These are phyloP conservation scores for Tephrocybe sp. DNA, from an alignment of 768 basidiomycete species.

Conservation along the genomic window DNA sequence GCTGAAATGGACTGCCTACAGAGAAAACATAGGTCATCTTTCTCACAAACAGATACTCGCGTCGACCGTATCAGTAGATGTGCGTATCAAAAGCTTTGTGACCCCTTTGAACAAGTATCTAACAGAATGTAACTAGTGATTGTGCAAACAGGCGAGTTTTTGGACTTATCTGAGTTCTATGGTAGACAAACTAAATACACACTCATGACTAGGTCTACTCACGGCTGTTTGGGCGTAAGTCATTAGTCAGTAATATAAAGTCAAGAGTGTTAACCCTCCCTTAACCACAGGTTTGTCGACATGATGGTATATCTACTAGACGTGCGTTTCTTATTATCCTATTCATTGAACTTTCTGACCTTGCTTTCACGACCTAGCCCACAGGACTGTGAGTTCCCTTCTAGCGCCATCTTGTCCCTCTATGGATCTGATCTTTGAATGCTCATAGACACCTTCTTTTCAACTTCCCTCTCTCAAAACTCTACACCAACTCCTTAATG, in stretches of 20 bases:
- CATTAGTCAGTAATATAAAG: too few species aligned
- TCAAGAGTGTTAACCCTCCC: not conserved
- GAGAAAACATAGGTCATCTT: slow-evolving; percentile 36
- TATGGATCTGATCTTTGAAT: not conserved
- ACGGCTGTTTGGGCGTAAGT: slow-evolving; percentile 28
- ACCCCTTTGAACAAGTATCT: not conserved
- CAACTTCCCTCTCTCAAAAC: slow-evolving; percentile 36
- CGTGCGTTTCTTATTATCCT: slow-evolving; percentile 9
- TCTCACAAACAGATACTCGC: slow-evolving; percentile 32
- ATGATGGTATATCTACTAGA: slow-evolving; percentile 24
- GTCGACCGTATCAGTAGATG: slow-evolving; percentile 37
- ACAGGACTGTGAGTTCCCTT: slow-evolving; percentile 25
- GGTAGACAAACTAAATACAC: not conserved
- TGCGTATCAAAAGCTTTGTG: slow-evolving; percentile 6
- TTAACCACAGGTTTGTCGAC: slow-evolving; percentile 19
- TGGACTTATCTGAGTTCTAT: not conserved
- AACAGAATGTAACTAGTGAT: slow-evolving; percentile 19
- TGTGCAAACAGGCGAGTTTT: slow-evolving; percentile 26
- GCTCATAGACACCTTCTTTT: slow-evolving; percentile 31
- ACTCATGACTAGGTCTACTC: slow-evolving; percentile 13
- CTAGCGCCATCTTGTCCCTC: not conserved
- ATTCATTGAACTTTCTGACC: not conserved
- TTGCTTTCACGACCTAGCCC: slow-evolving; percentile 7
- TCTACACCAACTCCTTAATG: slow-evolving; percentile 40
- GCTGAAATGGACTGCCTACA: slow-evolving; percentile 10